These are phyloP conservation scores for Lathyrus oleraceus DNA, from an alignment of 306 rosid genomes.

Conservation along the genomic window DNA sequence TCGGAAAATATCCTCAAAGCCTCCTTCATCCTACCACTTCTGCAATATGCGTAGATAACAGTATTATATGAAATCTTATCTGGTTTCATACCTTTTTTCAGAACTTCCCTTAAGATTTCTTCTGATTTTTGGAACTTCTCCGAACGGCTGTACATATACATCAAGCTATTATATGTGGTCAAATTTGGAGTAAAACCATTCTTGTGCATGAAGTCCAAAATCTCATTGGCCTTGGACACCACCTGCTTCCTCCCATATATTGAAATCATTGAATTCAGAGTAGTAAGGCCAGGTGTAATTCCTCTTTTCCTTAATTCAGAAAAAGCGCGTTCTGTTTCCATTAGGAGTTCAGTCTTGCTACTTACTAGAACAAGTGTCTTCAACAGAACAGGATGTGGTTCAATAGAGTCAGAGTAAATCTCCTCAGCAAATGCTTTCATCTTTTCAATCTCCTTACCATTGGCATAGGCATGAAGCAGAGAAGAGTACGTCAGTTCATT, in stretches of 20 bases:
- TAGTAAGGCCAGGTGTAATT: constrained; percentile 69
- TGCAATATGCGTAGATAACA: constrained; percentile 75
- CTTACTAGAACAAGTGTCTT: constrained; percentile 86
- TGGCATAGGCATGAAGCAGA: constrained; percentile 90
- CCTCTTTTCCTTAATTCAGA: constrained; percentile 61
- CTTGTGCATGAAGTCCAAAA: constrained; percentile 65
- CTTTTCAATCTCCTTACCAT: constrained; percentile 70
- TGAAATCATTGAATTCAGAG: constrained; percentile 87
- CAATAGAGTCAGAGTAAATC: constrained; percentile 66
- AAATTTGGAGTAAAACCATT: constrained; percentile 83
- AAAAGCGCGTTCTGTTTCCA: constrained; percentile 79
- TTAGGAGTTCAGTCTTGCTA: constrained; percentile 80
- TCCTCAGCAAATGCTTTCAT: constrained; percentile 72
- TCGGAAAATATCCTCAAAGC: constrained; percentile 78
- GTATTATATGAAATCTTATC: constrained; percentile 80
- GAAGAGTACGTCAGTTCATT: constrained; percentile 83
- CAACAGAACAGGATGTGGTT: constrained; percentile 68
- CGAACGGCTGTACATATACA: constrained; percentile 86
- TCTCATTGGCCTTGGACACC: constrained; percentile 73
- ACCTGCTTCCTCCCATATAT: constrained; percentile 84
- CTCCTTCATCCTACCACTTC: constrained; percentile 78
- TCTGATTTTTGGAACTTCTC: constrained; percentile 74
- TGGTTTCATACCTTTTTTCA: constrained; percentile 77
- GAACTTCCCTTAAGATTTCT: constrained; percentile 61
- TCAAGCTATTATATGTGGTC: constrained; percentile 87